Evolutionary conservation across 225 moss, liverwort and hornwort species (phyloP).

Genomic region (Physcomitrium patens): DNA sequence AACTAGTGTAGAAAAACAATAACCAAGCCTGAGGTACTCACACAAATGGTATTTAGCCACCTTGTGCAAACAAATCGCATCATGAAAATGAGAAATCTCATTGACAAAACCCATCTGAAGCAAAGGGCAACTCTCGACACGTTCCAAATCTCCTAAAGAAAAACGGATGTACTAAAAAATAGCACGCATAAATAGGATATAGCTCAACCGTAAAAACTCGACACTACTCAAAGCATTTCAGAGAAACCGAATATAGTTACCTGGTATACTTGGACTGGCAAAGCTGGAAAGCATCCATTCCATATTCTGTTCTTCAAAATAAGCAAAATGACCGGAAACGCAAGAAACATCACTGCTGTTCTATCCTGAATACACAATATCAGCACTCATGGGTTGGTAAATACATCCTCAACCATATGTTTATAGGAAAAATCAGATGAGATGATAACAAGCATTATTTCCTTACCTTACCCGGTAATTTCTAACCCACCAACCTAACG

Average conservation of each 20-base stretch:
- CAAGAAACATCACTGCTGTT: conserved; percentile 87
- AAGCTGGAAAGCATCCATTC: conserved; percentile 94
- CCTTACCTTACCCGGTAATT: neutral
- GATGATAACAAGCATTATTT: neutral
- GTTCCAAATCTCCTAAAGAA: no score
- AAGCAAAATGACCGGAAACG: conserved; percentile 78
- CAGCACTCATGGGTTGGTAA: neutral
- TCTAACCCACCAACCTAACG: neutral
- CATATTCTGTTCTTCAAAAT: conserved; percentile 80
- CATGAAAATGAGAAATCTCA: neutral
- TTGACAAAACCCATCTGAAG: neutral
- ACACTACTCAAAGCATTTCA: neutral
- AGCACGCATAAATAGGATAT: neutral
- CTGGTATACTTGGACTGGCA: conserved; percentile 93
- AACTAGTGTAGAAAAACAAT: conserved; percentile 88
- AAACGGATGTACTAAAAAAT: neutral
- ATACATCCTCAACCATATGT: neutral
- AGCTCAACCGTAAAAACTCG: neutral
- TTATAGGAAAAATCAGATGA: neutral
- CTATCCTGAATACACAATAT: conserved; percentile 64
- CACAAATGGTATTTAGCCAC: conserved; percentile 12
- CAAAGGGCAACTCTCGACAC: neutral
- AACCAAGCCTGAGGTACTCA: conserved; percentile 75
- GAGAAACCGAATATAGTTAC: conserved; percentile 32
- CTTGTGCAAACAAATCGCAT: neutral